A percentile compares a stretch with the other conserved stretches of the same genome.
phyloP scores from a whole-genome alignment of 495 filamentous ascomycete genomes.

The Beverwykella pulmonaria region DNA sequence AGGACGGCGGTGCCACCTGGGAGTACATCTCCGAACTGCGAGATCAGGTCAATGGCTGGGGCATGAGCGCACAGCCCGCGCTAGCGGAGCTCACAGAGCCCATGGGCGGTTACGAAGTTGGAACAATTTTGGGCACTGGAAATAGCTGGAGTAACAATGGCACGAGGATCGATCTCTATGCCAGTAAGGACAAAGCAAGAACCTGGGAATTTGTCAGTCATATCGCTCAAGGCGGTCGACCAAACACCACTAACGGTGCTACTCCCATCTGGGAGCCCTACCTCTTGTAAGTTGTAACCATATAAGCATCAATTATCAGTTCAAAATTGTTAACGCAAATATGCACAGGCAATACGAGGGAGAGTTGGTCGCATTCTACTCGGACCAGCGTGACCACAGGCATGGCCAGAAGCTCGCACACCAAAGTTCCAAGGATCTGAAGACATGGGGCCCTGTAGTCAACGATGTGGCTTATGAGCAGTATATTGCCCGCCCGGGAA shows the following conservation, averaged over 20 bases:
- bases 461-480: slow-evolving; percentile 61
- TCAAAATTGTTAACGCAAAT: not conserved
- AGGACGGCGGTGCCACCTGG: slow-evolving; percentile 64
- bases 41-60: slow-evolving; percentile 65
- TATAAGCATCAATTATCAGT: no score
- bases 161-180: slow-evolving; percentile 23
- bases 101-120: slow-evolving; percentile 17
- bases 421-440: slow-evolving; percentile 59
- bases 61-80: slow-evolving; percentile 44
- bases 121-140: slow-evolving; percentile 14
- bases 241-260: slow-evolving; percentile 61
- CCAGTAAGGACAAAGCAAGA: slow-evolving; percentile 9
- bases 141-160: slow-evolving; percentile 21
- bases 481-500: slow-evolving; percentile 66
- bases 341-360: slow-evolving; percentile 43
- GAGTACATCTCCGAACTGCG: slow-evolving; percentile 60
- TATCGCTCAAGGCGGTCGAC: slow-evolving; percentile 65
- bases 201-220: slow-evolving; percentile 68
- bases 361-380: slow-evolving; percentile 65
- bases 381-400: slow-evolving; percentile 64
- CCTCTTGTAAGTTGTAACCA: slow-evolving; percentile 47
- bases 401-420: slow-evolving; percentile 66
- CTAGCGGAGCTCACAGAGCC: slow-evolving; percentile 8
- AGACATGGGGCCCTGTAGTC: slow-evolving; percentile 59
- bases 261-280: slow-evolving; percentile 74